Evolutionary conservation across 306 rosid species (phyloP), one percentile per base, ranked within the genome.

Genomic region (Sophora flavescens): DNA sequence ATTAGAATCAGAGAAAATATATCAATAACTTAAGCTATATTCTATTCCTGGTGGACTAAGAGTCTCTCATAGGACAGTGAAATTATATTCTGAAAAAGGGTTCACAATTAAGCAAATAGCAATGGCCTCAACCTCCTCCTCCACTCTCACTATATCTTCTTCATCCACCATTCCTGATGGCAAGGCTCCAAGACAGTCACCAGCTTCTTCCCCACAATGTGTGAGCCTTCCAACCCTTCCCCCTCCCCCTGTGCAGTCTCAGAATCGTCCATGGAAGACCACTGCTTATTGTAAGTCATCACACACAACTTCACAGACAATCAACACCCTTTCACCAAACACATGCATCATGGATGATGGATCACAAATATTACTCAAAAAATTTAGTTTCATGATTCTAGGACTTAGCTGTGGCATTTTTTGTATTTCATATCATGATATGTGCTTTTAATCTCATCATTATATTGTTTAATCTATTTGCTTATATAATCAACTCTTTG

Each of bases 91-190:
- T 68, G 22, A 41, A 58, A 73, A 47, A 30, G 76, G 67, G 52
- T 80, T 78, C 63, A 69, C n/a, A 28, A 22, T 22, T 22, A 22
- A 70, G 67, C 72, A 82, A 87, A 67, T 53, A 12, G 26, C 68
- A 76, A 81, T 93, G 96, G 98, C 97, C 71, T 83, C 91, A 68
- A 80, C 89, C 77, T 89, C 96, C 18, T 83, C 86, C 56, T 83
- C 96, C 61, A 75, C 97, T 75, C 86, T 91, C 33, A 66, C 93
- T 8, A 71, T 91, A 85, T 90, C 96, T 36, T 89, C 94, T 77
- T 89, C 96, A 12, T 84, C 93, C 62, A 72, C 91, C 70, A 75
- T 86, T 22, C 14, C 89, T 66, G 96, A 93, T 70, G 75, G 80
- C 86, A 93, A 86, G 86, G 50, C 87, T 80, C 80, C 87, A 36